Evolutionary conservation across 495 filamentous ascomycete genomes (phyloP).

Genomic region (Penicillium antarcticum): DNA sequence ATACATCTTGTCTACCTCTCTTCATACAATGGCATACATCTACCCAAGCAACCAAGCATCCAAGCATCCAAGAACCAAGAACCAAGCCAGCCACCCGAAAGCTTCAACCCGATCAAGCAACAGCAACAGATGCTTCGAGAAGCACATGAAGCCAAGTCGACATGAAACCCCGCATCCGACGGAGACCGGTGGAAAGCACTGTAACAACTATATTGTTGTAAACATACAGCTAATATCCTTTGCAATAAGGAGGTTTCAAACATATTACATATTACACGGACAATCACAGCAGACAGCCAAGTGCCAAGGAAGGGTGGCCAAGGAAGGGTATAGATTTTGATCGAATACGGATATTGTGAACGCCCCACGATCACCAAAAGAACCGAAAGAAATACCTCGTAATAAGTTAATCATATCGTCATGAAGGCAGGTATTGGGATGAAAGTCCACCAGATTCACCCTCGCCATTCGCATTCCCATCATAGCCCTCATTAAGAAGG

Average conservation of each 20-base stretch:
- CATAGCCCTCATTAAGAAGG: slow-evolving; percentile 44
- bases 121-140: neutral
- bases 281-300: slow-evolving; percentile 2
- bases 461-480: slow-evolving; percentile 29
- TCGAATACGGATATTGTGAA: neutral
- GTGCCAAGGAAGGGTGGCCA: slow-evolving; percentile 21
- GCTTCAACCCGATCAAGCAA: slow-evolving; percentile 12
- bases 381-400: neutral
- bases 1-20: neutral
- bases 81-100: slow-evolving; percentile 20
- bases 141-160: neutral
- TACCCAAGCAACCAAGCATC: neutral
- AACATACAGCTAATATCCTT: no score
- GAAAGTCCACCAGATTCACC: slow-evolving; percentile 18
- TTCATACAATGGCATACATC: no score
- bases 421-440: slow-evolving; percentile 17
- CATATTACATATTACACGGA: slow-evolving; percentile 8
- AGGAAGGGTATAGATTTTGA: slow-evolving; percentile 11
- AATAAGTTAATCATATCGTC: neutral
- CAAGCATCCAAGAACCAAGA: no score
- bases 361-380: neutral
- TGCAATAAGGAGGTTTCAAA: slow-evolving; percentile 9
- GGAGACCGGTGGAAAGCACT: slow-evolving; percentile 14
- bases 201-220: no score
- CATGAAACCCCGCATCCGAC: slow-evolving; percentile 13